A percentile compares a stretch with the other conserved stretches of the same genome.
Evolutionary conservation across 2,329 filamentous ascomycete genomes (phyloP).

Genomic region (Calonectria fujianensis): DNA sequence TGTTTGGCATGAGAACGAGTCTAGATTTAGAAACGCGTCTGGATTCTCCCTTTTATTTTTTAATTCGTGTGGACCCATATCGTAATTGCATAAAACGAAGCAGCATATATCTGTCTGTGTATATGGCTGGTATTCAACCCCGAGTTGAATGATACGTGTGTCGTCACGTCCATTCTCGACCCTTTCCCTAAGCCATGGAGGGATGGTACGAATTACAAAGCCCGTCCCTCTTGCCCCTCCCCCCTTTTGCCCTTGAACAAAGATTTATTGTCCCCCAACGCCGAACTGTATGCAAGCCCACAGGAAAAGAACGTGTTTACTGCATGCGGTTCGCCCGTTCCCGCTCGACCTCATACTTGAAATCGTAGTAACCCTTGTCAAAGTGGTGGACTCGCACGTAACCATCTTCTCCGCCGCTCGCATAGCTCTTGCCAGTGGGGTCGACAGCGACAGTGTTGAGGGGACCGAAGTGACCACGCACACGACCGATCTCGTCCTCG

Average conservation of each 20-base stretch:
- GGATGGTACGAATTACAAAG: conserved; percentile 59
- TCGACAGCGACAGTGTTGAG: conserved; percentile 97
- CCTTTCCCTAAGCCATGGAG: conserved; percentile 55
- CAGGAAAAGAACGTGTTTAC: conserved; percentile 61
- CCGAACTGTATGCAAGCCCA: conserved; percentile 67
- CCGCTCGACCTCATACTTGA: conserved; percentile 98
- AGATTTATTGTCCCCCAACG: conserved; percentile 61
- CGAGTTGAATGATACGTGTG: conserved; percentile 40
- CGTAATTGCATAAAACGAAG: conserved; percentile 50
- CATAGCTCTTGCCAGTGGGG: conserved; percentile 93
- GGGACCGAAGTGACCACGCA: conserved; percentile 96
- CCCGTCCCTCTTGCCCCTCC: conserved; percentile 50
- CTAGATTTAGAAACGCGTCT: conserved; percentile 45
- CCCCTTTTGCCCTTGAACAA: conserved; percentile 57
- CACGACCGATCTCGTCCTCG: conserved; percentile 98
- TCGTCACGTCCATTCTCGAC: conserved; percentile 54
- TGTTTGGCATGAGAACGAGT: conserved; percentile 49
- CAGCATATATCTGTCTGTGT: conserved; percentile 42
- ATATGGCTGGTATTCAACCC: conserved; percentile 41
- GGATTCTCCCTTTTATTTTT: conserved; percentile 38
- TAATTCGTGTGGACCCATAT: conserved; percentile 42
- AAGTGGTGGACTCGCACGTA: conserved; percentile 99
- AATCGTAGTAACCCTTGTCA: conserved; percentile 99
- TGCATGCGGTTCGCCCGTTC: conserved; percentile 76
- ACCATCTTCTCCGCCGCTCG: conserved; percentile 96